Conservation (phyloP, 2,329 filamentous ascomycete genomes). For the Botrytis paeoniae region DNA sequence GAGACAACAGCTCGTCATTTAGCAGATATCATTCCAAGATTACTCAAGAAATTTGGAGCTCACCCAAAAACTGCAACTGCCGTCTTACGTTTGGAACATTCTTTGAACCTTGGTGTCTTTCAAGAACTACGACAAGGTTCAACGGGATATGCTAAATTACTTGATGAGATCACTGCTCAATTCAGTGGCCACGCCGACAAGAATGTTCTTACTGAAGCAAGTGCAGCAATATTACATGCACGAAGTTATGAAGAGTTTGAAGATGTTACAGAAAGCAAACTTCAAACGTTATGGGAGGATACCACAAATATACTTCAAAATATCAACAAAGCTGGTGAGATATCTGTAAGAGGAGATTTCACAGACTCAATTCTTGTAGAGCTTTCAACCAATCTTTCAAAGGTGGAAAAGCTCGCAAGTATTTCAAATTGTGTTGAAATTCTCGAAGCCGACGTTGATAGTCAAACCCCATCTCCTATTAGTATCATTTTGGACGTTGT, state of each 20-base stretch:
- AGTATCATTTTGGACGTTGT: constrained; percentile 71
- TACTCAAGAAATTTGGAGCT: constrained; percentile 93
- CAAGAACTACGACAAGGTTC: constrained; percentile 85
- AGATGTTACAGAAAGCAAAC: constrained; percentile 76
- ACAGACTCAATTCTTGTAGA: constrained; percentile 62
- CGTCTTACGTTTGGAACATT: constrained; percentile 80
- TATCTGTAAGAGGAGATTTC: constrained; percentile 69
- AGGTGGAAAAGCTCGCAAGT: constrained; percentile 76
- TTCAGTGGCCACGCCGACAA: constrained; percentile 91
- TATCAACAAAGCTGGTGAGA: constrained; percentile 63
- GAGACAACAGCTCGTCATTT: constrained; percentile 78
- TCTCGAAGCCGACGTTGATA: constrained; percentile 61
- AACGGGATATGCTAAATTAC: constrained; percentile 71
- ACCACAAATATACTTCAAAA: constrained; percentile 66
- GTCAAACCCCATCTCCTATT: constrained; percentile 51
- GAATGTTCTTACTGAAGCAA: constrained; percentile 79
- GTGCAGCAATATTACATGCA: constrained; percentile 77
- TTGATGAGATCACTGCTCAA: constrained; percentile 91
- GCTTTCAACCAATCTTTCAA: constrained; percentile 70
- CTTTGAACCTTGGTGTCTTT: constrained; percentile 83
- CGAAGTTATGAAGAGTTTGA: constrained; percentile 84
- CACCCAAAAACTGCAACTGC: constrained; percentile 80
- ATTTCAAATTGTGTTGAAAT: constrained; percentile 74
- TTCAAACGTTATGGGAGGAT: constrained; percentile 83
- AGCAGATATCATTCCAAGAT: constrained; percentile 73